Evolutionary conservation across 805 yeast species (phyloP).

Genomic region (Lachancea lanzarotensis): DNA sequence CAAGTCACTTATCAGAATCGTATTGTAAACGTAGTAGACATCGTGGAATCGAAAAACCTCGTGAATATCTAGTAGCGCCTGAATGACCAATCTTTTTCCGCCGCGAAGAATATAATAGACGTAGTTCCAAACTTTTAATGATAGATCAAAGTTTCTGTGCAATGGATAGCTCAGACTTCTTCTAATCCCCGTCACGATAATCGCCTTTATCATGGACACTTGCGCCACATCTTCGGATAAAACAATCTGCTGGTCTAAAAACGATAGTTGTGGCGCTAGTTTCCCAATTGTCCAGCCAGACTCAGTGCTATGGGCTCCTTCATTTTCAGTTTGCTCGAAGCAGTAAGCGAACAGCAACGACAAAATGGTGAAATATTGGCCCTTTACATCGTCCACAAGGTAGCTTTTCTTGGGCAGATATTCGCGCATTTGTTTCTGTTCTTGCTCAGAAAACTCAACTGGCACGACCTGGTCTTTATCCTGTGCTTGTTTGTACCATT

Average conservation of each 20-base stretch:
- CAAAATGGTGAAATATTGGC: conserved; percentile 56
- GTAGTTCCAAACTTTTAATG: conserved; percentile 65
- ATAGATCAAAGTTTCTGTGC: conserved; percentile 61
- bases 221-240: conserved; percentile 21
- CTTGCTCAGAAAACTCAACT: conserved; percentile 51
- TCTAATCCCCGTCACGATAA: conserved; percentile 57
- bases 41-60: conserved; percentile 80
- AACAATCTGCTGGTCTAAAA: conserved; percentile 55
- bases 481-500: conserved; percentile 40
- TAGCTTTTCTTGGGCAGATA: conserved; percentile 57
- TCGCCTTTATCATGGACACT: conserved; percentile 38
- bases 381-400: conserved; percentile 47
- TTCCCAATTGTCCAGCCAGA: conserved; percentile 94
- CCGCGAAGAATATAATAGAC: conserved; percentile 55
- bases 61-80: conserved; percentile 51
- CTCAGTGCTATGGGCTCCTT: conserved; percentile 68
- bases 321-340: conserved; percentile 70
- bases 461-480: conserved; percentile 18
- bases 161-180: conserved; percentile 76
- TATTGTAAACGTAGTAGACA: conserved; percentile 76
- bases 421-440: conserved; percentile 59
- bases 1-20: conserved; percentile 69
- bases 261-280: conserved; percentile 68
- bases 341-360: conserved; percentile 65
- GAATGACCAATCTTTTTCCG: conserved; percentile 63